Evolutionary conservation across 129 eudicot genomes (phyloP).

Genomic region (Flaveria brownii): DNA sequence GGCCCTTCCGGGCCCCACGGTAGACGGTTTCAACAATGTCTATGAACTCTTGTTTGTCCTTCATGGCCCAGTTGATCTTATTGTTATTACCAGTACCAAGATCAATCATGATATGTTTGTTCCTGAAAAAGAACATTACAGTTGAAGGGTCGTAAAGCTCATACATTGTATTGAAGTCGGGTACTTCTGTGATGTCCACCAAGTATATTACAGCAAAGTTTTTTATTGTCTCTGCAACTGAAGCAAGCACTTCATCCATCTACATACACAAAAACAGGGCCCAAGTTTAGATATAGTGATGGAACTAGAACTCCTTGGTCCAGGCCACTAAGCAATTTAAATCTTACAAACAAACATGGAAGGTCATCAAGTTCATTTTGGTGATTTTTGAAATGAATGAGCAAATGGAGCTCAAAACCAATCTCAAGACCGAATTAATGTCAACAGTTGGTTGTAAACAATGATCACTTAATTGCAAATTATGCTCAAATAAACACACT

Average conservation of each 20-base stretch:
- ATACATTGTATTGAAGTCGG: conserved; percentile 97
- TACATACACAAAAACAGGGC: conserved; percentile 20
- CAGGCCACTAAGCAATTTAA: too few relatives aligned
- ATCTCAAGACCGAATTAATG: too few relatives aligned
- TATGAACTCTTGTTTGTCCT: conserved; percentile 91
- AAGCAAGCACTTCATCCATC: conserved; percentile 93
- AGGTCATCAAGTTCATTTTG: too few relatives aligned
- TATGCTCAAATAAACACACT: too few relatives aligned
- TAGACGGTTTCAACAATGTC: conserved; percentile 95
- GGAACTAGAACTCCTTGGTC: too few relatives aligned
- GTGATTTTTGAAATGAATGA: too few relatives aligned
- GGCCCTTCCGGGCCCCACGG: conserved; percentile 92
- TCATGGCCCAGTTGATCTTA: conserved; percentile 94
- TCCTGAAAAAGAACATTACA: conserved; percentile 88
- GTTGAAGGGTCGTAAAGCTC: conserved; percentile 87
- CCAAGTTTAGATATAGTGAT: not conserved
- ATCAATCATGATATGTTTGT: conserved; percentile 91
- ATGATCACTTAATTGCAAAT: too few relatives aligned
- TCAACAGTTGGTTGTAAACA: too few relatives aligned
- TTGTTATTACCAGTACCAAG: conserved; percentile 95
- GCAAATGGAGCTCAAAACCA: too few relatives aligned
- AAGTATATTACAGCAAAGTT: conserved; percentile 77
- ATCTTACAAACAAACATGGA: too few relatives aligned
- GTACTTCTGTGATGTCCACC: conserved; percentile 91
- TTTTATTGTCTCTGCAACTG: conserved; percentile 82